Conservation (phyloP, 2,329 filamentous ascomycete species). For the Fusarium pseudocircinatum region DNA sequence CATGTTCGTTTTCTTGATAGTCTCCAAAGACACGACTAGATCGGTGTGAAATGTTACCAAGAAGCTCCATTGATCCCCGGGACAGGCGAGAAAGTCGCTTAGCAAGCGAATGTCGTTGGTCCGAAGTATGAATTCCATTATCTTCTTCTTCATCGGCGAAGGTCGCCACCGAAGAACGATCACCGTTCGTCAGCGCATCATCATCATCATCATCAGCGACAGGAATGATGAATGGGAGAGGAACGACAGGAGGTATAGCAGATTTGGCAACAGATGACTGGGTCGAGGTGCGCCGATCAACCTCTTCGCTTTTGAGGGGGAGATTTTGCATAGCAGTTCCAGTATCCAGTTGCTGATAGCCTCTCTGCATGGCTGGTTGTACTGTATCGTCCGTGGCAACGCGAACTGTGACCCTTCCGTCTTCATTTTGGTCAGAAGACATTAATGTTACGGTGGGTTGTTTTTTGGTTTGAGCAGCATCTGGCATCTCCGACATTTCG, state of each 20-base stretch:
- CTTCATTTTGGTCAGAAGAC: slow-evolving; percentile 52
- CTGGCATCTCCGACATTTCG: slow-evolving; percentile 64
- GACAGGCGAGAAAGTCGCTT: slow-evolving; percentile 63
- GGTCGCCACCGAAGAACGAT: slow-evolving; percentile 74
- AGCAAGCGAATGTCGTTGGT: slow-evolving; percentile 52
- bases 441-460: slow-evolving; percentile 51
- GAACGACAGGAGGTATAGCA: slow-evolving; percentile 62
- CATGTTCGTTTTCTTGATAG: slow-evolving; percentile 35
- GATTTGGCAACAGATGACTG: slow-evolving; percentile 41
- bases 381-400: slow-evolving; percentile 61
- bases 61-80: slow-evolving; percentile 55
- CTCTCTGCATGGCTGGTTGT: slow-evolving; percentile 32
- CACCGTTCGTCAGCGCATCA: slow-evolving; percentile 54
- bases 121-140: slow-evolving; percentile 35
- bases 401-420: slow-evolving; percentile 62
- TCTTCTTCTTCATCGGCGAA: slow-evolving; percentile 70
- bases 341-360: slow-evolving; percentile 39
- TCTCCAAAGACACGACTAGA: slow-evolving; percentile 34
- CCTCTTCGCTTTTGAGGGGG: slow-evolving; percentile 13
- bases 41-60: slow-evolving; percentile 56
- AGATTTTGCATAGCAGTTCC: slow-evolving; percentile 14
- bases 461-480: slow-evolving; percentile 43
- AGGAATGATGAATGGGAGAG: slow-evolving; percentile 73
- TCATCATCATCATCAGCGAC: slow-evolving; percentile 54
- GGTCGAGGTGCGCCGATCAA: slow-evolving; percentile 38